phyloP scores from a whole-genome alignment of 495 filamentous ascomycete species.

The Jackrogersella multiformis region DNA sequence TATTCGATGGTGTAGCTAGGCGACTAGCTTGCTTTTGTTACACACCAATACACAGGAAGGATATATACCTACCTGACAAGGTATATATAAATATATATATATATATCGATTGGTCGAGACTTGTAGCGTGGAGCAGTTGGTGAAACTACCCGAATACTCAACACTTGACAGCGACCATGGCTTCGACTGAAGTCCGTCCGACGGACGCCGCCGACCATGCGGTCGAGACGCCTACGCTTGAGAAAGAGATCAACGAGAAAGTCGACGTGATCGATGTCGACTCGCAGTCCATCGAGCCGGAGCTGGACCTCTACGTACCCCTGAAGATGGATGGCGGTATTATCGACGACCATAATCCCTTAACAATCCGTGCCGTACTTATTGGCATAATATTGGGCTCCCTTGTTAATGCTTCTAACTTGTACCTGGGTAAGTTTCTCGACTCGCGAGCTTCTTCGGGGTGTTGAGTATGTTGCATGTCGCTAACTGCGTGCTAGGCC shows the following conservation, averaged over 20 bases:
- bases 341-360: slow-evolving; percentile 56
- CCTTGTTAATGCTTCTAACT: slow-evolving; percentile 70
- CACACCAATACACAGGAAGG: not conserved
- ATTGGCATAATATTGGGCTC: slow-evolving; percentile 66
- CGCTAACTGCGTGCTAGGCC: slow-evolving; percentile 53
- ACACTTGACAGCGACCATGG: slow-evolving; percentile 26
- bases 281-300: slow-evolving; percentile 45
- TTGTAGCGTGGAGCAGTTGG: not conserved
- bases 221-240: slow-evolving; percentile 15
- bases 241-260: slow-evolving; percentile 36
- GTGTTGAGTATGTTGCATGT: not conserved
- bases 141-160: too few relatives aligned
- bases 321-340: slow-evolving; percentile 56
- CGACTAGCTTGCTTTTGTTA: not conserved
- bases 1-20: not conserved
- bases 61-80: too few relatives aligned
- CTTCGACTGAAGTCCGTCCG: slow-evolving; percentile 35
- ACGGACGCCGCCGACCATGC: slow-evolving; percentile 32
- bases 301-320: slow-evolving; percentile 59
- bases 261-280: slow-evolving; percentile 35
- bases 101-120: not conserved
- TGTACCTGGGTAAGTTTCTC: slow-evolving; percentile 65
- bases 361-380: slow-evolving; percentile 66
- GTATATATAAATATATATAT: too few relatives aligned
- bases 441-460: not conserved